Percentiles rank a stretch among this genome's conserved stretches.
phyloP scores from a whole-genome alignment of 2,329 filamentous ascomycete genomes.

The Fusarium nanum region DNA sequence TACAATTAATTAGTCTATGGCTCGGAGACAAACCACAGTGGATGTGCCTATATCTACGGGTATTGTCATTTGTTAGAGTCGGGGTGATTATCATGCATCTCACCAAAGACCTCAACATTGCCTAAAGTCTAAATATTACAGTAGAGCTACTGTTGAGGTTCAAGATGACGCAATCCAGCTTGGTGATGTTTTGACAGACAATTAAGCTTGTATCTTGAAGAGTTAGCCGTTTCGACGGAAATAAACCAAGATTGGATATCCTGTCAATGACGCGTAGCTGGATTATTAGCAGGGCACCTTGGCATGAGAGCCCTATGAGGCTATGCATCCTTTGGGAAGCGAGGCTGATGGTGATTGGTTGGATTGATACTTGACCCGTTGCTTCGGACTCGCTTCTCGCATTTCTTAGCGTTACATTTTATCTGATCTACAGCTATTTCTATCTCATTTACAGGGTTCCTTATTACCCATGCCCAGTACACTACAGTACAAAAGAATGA shows the following conservation, averaged over 20 bases:
- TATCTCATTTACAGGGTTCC: not conserved
- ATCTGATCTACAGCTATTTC: conserved; percentile 2
- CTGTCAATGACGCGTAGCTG: not conserved
- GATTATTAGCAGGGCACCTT: not conserved
- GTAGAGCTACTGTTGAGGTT: not conserved
- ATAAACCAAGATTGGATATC: conserved; percentile 1
- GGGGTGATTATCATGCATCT: not conserved
- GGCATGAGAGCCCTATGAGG: not conserved
- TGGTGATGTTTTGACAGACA: not conserved
- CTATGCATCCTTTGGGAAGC: conserved; percentile 4
- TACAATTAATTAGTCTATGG: not conserved
- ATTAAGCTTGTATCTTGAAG: not conserved
- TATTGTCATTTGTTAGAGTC: not conserved
- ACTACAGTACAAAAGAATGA: not conserved
- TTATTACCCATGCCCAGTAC: not conserved
- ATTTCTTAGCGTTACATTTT: conserved; percentile 6
- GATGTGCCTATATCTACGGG: not conserved
- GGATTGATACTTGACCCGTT: not conserved
- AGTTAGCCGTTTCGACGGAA: not conserved
- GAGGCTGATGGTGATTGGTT: conserved; percentile 8
- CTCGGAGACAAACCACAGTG: not conserved
- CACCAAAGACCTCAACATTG: not conserved
- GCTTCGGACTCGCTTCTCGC: conserved; percentile 31
- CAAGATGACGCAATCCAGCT: conserved; percentile 3
- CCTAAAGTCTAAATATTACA: not conserved